Evolutionary conservation across 805 yeast species (phyloP).

Genomic region (Candida sithepensis): DNA sequence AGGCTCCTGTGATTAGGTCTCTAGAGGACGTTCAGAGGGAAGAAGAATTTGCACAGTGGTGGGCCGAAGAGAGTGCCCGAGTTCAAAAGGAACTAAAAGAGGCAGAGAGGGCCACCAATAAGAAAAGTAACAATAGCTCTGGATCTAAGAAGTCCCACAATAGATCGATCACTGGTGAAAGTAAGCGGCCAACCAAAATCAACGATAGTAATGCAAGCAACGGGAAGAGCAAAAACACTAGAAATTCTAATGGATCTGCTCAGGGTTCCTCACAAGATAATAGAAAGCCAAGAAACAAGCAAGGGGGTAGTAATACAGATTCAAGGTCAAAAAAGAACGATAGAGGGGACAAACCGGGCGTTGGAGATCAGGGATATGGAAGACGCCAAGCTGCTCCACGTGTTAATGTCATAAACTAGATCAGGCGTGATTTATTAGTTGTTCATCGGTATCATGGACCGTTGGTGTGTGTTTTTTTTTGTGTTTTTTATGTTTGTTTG

Average conservation of each 20-base stretch:
- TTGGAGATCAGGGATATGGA: not conserved
- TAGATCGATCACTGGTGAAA: not conserved
- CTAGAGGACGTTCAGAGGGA: conserved; percentile 75
- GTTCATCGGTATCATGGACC: not conserved
- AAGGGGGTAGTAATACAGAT: not conserved
- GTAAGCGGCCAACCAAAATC: not conserved
- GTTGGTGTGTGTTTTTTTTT: not conserved
- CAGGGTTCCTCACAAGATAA: not conserved
- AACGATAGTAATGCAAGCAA: not conserved
- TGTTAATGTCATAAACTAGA: not conserved
- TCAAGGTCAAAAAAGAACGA: not conserved
- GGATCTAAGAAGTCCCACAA: not conserved
- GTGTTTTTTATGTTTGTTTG: not conserved
- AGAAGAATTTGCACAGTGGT: conserved; percentile 84
- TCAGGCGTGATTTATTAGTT: not conserved
- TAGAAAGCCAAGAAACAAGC: not conserved
- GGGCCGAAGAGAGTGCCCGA: conserved; percentile 72
- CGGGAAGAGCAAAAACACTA: conserved; percentile 1
- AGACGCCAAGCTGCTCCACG: not conserved
- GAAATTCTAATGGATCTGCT: not conserved
- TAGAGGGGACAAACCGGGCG: not conserved
- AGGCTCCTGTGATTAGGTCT: conserved; percentile 30
- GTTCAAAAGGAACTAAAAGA: conserved; percentile 45
- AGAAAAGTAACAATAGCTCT: not conserved
- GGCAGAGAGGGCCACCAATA: conserved; percentile 6